Evolutionary conservation across 495 filamentous ascomycete genomes (phyloP).

Genomic region (Friedmanniomyces simplex): DNA sequence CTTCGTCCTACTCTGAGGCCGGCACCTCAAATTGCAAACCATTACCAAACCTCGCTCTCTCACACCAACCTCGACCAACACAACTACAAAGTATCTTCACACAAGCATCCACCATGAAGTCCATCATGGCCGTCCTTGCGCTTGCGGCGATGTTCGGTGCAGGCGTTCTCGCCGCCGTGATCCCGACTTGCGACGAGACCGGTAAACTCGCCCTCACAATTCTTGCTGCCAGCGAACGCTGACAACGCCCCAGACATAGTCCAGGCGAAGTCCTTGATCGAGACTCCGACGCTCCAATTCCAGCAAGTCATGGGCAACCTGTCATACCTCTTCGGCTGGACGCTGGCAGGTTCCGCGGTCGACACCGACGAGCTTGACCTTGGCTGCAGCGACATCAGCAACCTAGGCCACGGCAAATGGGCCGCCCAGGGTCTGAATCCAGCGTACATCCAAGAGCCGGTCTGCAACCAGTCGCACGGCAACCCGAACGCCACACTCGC

Average conservation of each 20-base stretch:
- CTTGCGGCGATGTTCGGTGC: not conserved
- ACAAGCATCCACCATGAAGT: not conserved
- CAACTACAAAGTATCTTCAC: not conserved
- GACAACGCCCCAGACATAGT: too few relatives aligned
- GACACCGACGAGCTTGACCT: slow-evolving; percentile 3
- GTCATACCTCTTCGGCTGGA: slow-evolving; percentile 9
- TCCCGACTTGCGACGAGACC: not conserved
- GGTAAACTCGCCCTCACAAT: not conserved
- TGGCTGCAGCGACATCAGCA: not conserved
- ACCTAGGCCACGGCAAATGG: slow-evolving; percentile 6
- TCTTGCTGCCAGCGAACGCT: not conserved
- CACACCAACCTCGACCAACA: not conserved
- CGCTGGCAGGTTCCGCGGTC: slow-evolving; percentile 4
- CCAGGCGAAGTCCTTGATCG: not conserved
- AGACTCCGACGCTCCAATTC: not conserved
- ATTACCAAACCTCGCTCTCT: not conserved
- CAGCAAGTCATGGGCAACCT: slow-evolving; percentile 6
- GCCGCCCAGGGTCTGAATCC: not conserved
- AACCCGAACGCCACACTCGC: slow-evolving; percentile 4
- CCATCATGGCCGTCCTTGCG: not conserved
- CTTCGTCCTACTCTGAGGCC: not conserved
- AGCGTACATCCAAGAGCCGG: not conserved
- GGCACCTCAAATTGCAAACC: not conserved
- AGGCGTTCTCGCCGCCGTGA: not conserved
- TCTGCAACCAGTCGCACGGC: slow-evolving; percentile 3